Percentiles rank a stretch among this genome's conserved stretches.
These are phyloP conservation scores for Penicillium janthinellum DNA, from an alignment of 2,329 filamentous ascomycete species.

Conservation along the genomic window DNA sequence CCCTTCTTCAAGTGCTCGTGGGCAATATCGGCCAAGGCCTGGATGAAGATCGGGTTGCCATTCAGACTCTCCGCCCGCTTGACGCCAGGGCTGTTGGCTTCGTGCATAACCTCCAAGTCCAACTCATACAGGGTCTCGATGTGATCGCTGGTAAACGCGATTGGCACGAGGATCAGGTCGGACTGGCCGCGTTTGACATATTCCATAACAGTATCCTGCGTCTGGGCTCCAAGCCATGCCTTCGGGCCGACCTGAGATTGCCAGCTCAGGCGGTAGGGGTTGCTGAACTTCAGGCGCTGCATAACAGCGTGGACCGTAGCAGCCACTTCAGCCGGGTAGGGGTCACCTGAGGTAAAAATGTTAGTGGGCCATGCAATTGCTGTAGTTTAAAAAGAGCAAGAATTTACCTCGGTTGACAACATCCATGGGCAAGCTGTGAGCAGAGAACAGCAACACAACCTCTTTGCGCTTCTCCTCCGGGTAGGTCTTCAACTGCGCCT, in stretches of 20 bases:
- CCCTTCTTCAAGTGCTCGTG: slow-evolving; percentile 74
- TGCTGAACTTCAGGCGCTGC: slow-evolving; percentile 80
- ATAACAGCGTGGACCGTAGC: slow-evolving; percentile 98
- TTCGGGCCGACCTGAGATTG: slow-evolving; percentile 96
- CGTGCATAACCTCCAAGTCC: slow-evolving; percentile 91
- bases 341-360: slow-evolving; percentile 63
- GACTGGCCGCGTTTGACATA: slow-evolving; percentile 91
- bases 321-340: slow-evolving; percentile 92
- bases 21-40: slow-evolving; percentile 84
- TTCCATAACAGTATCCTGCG: slow-evolving; percentile 79
- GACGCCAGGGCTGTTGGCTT: slow-evolving; percentile 73
- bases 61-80: slow-evolving; percentile 93
- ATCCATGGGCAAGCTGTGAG: slow-evolving; percentile 94
- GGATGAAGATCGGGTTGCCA: slow-evolving; percentile 85
- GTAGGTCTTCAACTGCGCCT: slow-evolving; percentile 80
- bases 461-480: slow-evolving; percentile 76
- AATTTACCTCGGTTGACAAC: slow-evolving; percentile 83
- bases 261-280: slow-evolving; percentile 94
- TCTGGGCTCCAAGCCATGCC: slow-evolving; percentile 95
- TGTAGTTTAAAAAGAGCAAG: too few relatives aligned
- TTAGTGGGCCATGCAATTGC: slow-evolving; percentile 3
- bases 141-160: slow-evolving; percentile 98
- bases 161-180: slow-evolving; percentile 87
- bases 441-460: slow-evolving; percentile 88
- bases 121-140: slow-evolving; percentile 96